Percentiles rank a stretch among this genome's conserved stretches.
Evolutionary conservation across 1,139 yeast species (phyloP).

Genomic region (Taphrina deformans): DNA sequence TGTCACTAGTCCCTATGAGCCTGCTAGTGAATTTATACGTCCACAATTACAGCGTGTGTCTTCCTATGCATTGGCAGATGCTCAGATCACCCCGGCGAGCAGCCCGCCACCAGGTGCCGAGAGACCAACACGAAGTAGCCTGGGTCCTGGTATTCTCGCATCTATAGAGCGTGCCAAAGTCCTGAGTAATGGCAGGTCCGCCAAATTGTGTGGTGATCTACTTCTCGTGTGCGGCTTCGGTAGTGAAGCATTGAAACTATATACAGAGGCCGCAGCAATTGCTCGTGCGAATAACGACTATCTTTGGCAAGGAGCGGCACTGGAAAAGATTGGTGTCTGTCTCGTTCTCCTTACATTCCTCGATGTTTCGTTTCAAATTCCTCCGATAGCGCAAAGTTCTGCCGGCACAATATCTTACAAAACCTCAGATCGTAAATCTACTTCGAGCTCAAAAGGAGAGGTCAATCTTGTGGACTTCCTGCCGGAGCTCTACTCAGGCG

Average conservation of each 20-base stretch:
- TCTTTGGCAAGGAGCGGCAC: conserved; percentile 83
- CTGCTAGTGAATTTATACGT: conserved; percentile 37
- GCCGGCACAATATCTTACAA: conserved; percentile 38
- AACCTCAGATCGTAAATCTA: conserved; percentile 20
- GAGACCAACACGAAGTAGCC: conserved; percentile 9
- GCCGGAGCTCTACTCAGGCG: conserved; percentile 54
- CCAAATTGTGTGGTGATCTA: conserved; percentile 73
- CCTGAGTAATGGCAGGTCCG: conserved; percentile 68
- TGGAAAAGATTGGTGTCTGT: conserved; percentile 76
- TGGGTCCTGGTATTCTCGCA: conserved; percentile 39
- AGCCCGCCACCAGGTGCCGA: conserved; percentile 32
- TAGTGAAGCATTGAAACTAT: conserved; percentile 65
- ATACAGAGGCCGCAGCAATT: conserved; percentile 66
- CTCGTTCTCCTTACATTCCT: conserved; percentile 61
- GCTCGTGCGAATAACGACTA: conserved; percentile 68
- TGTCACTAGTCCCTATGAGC: conserved; percentile 40
- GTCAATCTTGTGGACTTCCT: conserved; percentile 53
- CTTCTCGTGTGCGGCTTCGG: conserved; percentile 77
- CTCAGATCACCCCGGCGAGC: conserved; percentile 32
- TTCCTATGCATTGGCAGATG: conserved; percentile 30
- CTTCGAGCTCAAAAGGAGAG: conserved; percentile 17
- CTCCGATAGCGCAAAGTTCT: conserved; percentile 49
- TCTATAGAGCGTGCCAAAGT: conserved; percentile 55
- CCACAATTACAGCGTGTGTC: conserved; percentile 20
- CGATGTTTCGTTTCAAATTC: conserved; percentile 62